Base-by-base conservation (phyloP, 2,329 filamentous ascomycete genomes). In the Purpureocillium takamizusanense region DNA sequence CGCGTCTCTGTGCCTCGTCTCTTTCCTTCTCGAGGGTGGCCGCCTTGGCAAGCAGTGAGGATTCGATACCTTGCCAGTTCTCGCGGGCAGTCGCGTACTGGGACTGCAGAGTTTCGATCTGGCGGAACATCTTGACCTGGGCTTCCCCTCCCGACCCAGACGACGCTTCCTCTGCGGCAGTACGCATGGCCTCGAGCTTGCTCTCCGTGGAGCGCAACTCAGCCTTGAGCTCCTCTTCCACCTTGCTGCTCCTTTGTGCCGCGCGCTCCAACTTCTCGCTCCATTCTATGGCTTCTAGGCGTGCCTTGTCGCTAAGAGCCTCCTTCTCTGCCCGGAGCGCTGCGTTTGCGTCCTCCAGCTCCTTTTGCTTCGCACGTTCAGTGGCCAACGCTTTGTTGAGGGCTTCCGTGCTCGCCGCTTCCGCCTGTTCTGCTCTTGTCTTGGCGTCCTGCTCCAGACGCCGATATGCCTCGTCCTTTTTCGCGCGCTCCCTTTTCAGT, bases 41-140 rank as follows among this genome's bases (percentile, higher is more conserved):
- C 10, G 92, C 73, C 41, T 89, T 78, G 16, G 86, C 78, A 36
- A 90, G 74, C 25, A 98, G 64, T 3, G 86, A 94, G 9, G 84
- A 78, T 60, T 98, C 90, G 44, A 98, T 94, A 1, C 88, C 86
- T 55, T 95, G 89, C 92, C 94, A 98, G 51, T 98, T 98, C 54
- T 94, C 87, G 49, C 86, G 92, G 1, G 92, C 92, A 39, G 94
- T 81, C 1, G 88, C 81, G 61, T 98, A 95, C 57, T 98, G 94
- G 7, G 86, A 92, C 60, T 98, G 92, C 29, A 98, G 65, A 1
- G 86, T 95, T 65, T 98, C 92, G 38, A 98, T 84, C 61, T 98
- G 94, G 31, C 92, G 80, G 32, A 97, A 69, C 31, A 97, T 70
- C 59, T 95, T 97, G 32, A 85, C 85, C 51, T 94, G 88, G 1